Evolutionary conservation across 2,329 filamentous ascomycete species (phyloP), one percentile per base, ranked within the genome.

Genomic region (Hypoxylon sp.): DNA sequence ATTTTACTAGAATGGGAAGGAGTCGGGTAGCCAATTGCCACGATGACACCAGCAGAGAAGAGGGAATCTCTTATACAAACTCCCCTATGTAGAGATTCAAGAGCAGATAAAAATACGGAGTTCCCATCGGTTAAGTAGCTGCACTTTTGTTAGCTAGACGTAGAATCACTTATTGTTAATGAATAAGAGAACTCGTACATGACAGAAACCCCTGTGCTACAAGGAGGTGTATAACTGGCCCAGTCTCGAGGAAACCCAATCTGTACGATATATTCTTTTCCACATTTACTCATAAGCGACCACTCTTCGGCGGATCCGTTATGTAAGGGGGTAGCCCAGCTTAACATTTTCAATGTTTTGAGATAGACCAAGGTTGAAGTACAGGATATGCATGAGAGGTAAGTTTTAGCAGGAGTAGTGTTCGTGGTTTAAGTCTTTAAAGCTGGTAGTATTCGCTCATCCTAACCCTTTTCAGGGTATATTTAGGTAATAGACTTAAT

Each of bases 81-180:
- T 4, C 65, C 39, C 6, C 67, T 57, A 50, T 72, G 54, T 10
- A 59, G 24, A 17, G 57, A 19, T 44, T 80, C 78, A 5, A 79
- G 73, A 1, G 78, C 78, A 19, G 78, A 76, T 57, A 76, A 74
- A 69, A 80, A 79, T 48, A 79, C 78, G 3, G 77, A 78, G 26
- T 80, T 80, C 1, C 79, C 79, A 24, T 80, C 79, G 0, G 77
- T 75, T 3, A 79, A 59, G 39, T 80, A 80, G 6, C 79, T 80
- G 3, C 3, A n/a, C 0, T n/a, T 5, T 19, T 47, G 48, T 58
- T 39, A 53, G 53, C 33, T 33, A 5, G 8, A n/a, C 2, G 33
- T n/a, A 4, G n/a, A 53, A 31, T 51, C 5, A 24, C 14, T 19
- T 39, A n/a, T 53, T 19, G 26, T 10, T 19, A 8, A 11, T 35